Conservation (phyloP, 2,329 filamentous ascomycete species). For the Penicillium nordicum region DNA sequence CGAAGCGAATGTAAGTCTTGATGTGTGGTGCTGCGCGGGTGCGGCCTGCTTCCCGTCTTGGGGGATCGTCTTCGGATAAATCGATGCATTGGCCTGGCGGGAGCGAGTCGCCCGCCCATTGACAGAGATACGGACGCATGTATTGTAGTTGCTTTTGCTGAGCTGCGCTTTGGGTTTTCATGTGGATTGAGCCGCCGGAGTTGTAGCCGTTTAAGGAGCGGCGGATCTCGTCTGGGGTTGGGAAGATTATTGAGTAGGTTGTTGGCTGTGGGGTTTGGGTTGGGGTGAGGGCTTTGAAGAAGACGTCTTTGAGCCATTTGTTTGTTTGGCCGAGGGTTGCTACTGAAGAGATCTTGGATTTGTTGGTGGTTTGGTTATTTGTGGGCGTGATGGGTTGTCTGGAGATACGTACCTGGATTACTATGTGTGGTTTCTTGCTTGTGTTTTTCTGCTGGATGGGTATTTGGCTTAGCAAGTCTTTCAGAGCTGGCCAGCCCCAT, state of each 20-base stretch:
- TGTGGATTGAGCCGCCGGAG: conserved; percentile 78
- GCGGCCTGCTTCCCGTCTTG: conserved; percentile 54
- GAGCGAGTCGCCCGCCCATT: conserved; percentile 66
- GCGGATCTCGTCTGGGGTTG: conserved; percentile 74
- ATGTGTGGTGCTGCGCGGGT: conserved; percentile 77
- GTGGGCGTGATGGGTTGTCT: not conserved
- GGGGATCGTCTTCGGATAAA: conserved; percentile 5
- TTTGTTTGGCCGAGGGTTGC: conserved; percentile 70
- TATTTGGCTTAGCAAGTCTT: conserved; percentile 56
- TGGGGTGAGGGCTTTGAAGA: conserved; percentile 51
- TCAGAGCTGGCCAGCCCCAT: conserved; percentile 76
- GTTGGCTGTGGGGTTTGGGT: conserved; percentile 8
- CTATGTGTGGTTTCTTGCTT: conserved; percentile 33
- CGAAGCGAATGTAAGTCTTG: conserved; percentile 78
- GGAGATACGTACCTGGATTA: conserved; percentile 32
- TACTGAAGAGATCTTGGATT: conserved; percentile 73
- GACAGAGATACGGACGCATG: conserved; percentile 65
- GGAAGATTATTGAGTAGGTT: conserved; percentile 73
- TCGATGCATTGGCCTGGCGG: conserved; percentile 9
- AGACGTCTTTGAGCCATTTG: conserved; percentile 66
- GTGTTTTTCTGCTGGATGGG: conserved; percentile 38
- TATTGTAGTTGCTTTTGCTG: conserved; percentile 74
- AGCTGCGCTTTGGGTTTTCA: conserved; percentile 65
- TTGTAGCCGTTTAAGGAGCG: conserved; percentile 72
- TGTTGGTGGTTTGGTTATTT: not conserved